Base-by-base conservation (phyloP, 2,329 filamentous ascomycete species). In the Pyrenophora tritici-repentis region DNA sequence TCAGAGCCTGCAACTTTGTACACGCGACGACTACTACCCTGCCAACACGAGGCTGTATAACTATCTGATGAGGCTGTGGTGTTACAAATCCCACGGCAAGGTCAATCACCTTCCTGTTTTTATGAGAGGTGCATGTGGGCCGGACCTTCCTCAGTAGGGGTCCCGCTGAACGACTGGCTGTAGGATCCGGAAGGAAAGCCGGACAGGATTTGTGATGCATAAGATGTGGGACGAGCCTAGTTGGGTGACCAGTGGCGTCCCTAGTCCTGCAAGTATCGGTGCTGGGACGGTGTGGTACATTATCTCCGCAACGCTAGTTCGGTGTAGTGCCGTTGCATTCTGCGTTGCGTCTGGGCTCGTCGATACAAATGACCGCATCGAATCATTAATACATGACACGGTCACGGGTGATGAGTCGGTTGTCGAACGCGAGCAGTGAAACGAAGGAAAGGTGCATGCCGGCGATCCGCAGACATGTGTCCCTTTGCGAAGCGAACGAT, bases 261-360 rank as follows among this genome's bases (percentile, higher is more conserved):
- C 34, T 26, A 31, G 43, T 38, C 17, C 20, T 33, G 12, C 10
- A n/a, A 31, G 22, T 24, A 41, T 13, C 1, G 35, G 33, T 12
- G 10, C 35, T 45, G 20, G 9, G 14, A 47, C 29, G 37, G 20
- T 22, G 31, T 14, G 13, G 18, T 42, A 39, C 45, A 41, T 44
- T 39, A 44, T 53, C 40, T 43, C 45, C 45, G 36, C 24, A 16
- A 26, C 10, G 20, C 49, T 52, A 35, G 10, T 29, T 26, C 20
- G 26, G 26, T 48, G 44, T 33, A 6, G n/a, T 41, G 32, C 43
- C 32, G 7, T 16, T 5, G 24, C 22, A 24, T 16, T 10, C 34
- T 24, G 32, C 31, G 24, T 40, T 24, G 6, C 14, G 37, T 9
- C 26, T 20, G 13, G 42, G 20, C 13, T 34, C 14, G 1, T 37